A percentile compares a stretch with the other conserved stretches of the same genome.
phyloP scores from a whole-genome alignment of 2,329 filamentous ascomycete genomes.

The Xylariomycetidae sp. region DNA sequence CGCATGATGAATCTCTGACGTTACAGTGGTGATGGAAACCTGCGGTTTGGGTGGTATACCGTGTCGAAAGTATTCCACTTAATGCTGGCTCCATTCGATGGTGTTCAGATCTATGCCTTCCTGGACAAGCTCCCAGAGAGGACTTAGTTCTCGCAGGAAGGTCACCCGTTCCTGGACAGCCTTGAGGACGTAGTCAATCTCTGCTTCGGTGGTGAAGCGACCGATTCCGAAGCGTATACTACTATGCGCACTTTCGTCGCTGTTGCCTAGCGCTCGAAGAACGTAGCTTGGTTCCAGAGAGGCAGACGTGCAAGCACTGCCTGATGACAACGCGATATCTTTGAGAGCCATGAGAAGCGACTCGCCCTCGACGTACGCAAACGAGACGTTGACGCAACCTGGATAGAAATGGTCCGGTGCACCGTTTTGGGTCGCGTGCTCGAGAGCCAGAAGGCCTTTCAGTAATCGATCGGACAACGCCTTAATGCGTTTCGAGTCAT shows the following conservation, averaged over 20 bases:
- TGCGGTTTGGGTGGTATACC: too few species aligned
- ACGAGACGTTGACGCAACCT: conserved; percentile 96
- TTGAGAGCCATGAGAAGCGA: conserved; percentile 97
- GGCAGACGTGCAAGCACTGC: conserved; percentile 93
- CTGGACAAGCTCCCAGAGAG: conserved; percentile 95
- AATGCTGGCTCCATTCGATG: conserved; percentile 98
- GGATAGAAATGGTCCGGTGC: conserved; percentile 81
- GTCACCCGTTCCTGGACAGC: conserved; percentile 85
- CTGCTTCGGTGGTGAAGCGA: conserved; percentile 87
- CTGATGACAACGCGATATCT: conserved; percentile 93
- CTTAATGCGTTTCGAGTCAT: conserved; percentile 82
- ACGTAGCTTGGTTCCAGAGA: conserved; percentile 97
- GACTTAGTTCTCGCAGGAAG: conserved; percentile 90
- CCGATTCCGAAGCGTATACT: conserved; percentile 98
- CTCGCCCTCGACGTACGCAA: conserved; percentile 96
- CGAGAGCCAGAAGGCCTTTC: conserved; percentile 76
- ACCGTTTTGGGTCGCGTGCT: conserved; percentile 90
- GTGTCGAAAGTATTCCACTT: conserved; percentile 13
- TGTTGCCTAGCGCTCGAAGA: conserved; percentile 86
- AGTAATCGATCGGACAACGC: conserved; percentile 76
- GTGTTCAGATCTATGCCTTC: conserved; percentile 93
- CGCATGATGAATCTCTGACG: too few species aligned
- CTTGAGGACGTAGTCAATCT: conserved; percentile 97
- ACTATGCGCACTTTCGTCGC: conserved; percentile 94
- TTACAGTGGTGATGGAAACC: too few species aligned